Evolutionary conservation across 2,329 filamentous ascomycete species (phyloP).

Genomic region (Xylaria sp.): DNA sequence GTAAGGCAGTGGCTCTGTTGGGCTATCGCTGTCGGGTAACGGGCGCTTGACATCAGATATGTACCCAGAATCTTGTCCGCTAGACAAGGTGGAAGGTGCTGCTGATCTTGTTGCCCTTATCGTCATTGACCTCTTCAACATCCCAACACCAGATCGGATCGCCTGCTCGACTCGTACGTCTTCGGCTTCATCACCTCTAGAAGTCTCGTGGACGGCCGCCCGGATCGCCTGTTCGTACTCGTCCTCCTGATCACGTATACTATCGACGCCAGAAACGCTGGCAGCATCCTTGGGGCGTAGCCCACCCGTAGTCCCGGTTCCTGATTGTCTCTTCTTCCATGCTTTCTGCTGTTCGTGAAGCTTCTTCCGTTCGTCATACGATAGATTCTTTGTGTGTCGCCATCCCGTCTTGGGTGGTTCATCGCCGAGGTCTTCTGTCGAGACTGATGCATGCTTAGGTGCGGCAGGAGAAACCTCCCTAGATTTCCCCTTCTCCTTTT

Average conservation of each 20-base stretch:
- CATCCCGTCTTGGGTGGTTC: slow-evolving; percentile 49
- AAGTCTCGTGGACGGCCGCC: slow-evolving; percentile 70
- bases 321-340: slow-evolving; percentile 43
- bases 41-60: slow-evolving; percentile 29
- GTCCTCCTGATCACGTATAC: slow-evolving; percentile 46
- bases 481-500: slow-evolving; percentile 46
- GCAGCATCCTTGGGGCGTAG: slow-evolving; percentile 24
- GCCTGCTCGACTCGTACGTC: slow-evolving; percentile 73
- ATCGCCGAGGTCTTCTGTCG: slow-evolving; percentile 20
- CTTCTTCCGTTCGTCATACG: slow-evolving; percentile 55
- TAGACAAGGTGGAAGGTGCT: slow-evolving; percentile 19
- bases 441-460: slow-evolving; percentile 18
- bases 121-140: slow-evolving; percentile 45
- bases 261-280: slow-evolving; percentile 16
- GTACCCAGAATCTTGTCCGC: slow-evolving; percentile 21
- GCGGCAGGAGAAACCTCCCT: slow-evolving; percentile 34
- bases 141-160: slow-evolving; percentile 70
- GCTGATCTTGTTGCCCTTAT: slow-evolving; percentile 23
- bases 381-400: slow-evolving; percentile 50
- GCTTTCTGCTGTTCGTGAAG: slow-evolving; percentile 51
- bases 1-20: slow-evolving; percentile 19
- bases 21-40: slow-evolving; percentile 8
- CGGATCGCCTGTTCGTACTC: slow-evolving; percentile 75
- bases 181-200: slow-evolving; percentile 68
- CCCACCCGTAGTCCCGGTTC: slow-evolving; percentile 21